Evolutionary conservation across 805 yeast species (phyloP).

Genomic region (Candida rishiriensis): DNA sequence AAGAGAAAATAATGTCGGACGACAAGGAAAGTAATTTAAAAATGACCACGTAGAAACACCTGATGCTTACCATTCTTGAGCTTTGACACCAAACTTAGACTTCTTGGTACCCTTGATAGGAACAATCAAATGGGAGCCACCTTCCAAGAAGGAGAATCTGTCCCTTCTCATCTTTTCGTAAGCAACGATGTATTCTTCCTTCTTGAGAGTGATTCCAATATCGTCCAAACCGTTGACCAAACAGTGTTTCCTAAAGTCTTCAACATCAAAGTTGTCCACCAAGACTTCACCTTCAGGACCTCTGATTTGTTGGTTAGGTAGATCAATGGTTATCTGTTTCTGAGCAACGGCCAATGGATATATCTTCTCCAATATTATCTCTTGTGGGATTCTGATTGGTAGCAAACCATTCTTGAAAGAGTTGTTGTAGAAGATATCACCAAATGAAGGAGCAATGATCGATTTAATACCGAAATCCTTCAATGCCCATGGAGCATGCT

Average conservation of each 20-base stretch:
- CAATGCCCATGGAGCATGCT: constrained; percentile 99
- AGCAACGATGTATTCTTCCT: constrained; percentile 67
- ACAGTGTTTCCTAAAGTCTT: constrained; percentile 91
- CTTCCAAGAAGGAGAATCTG: constrained; percentile 88
- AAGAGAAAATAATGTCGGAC: background rate
- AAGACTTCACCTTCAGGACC: constrained; percentile 67
- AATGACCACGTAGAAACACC: background rate
- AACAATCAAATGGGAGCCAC: constrained; percentile 63
- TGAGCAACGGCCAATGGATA: constrained; percentile 80
- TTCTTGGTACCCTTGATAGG: constrained; percentile 69
- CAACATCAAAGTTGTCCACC: constrained; percentile 81
- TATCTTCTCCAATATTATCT: constrained; percentile 63
- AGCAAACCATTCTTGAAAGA: constrained; percentile 93
- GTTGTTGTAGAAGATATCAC: constrained; percentile 97
- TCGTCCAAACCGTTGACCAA: constrained; percentile 93
- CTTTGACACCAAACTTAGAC: constrained; percentile 57
- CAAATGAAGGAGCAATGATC: constrained; percentile 96
- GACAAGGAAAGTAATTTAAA: background rate
- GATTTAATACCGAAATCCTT: constrained; percentile 96
- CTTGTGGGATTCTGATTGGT: constrained; percentile 87
- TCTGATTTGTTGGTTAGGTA: constrained; percentile 77
- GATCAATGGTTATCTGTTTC: constrained; percentile 67
- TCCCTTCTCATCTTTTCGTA: constrained; percentile 76
- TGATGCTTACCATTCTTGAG: constrained; percentile 65
- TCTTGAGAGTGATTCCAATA: constrained; percentile 90